Evolutionary conservation across 768 basidiomycete genomes (phyloP), one percentile per base, ranked within the genome.

Genomic region (Boletus insuetus): DNA sequence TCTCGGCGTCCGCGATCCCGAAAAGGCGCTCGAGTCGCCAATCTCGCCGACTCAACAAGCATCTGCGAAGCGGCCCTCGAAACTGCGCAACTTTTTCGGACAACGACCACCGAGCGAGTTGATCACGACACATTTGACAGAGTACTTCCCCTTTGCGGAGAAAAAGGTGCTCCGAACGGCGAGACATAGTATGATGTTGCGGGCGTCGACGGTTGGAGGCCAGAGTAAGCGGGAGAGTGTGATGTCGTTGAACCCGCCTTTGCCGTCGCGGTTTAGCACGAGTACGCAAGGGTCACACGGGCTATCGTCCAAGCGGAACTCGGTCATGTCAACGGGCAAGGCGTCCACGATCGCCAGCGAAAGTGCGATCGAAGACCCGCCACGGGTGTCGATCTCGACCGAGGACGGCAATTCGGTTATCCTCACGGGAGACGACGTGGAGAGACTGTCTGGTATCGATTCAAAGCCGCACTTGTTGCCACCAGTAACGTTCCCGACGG

Each of bases 51-150:
- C 79, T 6, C 38, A 39, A 0, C 63, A 64, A 24, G 46, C 60
- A 9, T 38, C 66, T 3, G 16, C 58, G 37, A 72, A 82, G 62
- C 75, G 79, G 10, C 82, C 86, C 4, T 82, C 82, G 20, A 94
- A 92, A 65, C 69, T 94, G 45, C 90, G 90, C 72, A 94, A 94
- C 77, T 99, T 98, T 79, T 96, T 98, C 63, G 97, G 96, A 16
- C 97, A 98, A 65, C 89, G 97, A 39, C 97, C 97, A 0, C 95
- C 97, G 0, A 93, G 90, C 73, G 97, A 98, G 71, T 84, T 98
- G 58, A 98, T 98, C 75, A 91, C 95, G 24, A 96, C 79, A 8
- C 95, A 98, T 67, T 73, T 98, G 48, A 85, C 89, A 19, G 95
- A 97, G 57, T 99, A 89, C 77, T 99, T 99, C 84, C 97, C 97